Conservation (phyloP, 1,284 basidiomycete genomes). For the Trametes polyzona region DNA sequence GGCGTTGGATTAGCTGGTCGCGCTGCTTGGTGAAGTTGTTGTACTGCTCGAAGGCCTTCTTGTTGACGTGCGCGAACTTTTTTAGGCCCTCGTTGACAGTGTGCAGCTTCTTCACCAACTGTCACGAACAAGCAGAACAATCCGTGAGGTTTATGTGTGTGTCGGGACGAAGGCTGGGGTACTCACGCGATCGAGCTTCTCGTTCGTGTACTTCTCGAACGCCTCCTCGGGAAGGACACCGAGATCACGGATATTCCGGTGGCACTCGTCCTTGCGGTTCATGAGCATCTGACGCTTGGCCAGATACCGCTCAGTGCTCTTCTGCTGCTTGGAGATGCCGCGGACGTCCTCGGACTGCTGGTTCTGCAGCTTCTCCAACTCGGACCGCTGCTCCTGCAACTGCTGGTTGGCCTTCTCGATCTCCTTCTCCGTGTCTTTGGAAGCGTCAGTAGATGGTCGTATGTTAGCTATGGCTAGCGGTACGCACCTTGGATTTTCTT, state of each 20-base stretch:
- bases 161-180: too few relatives aligned
- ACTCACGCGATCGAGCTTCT: constrained; percentile 81
- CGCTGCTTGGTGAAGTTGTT: constrained; percentile 97
- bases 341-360: constrained; percentile 88
- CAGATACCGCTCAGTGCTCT: constrained; percentile 93
- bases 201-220: constrained; percentile 90
- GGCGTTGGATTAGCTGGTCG: constrained; percentile 85
- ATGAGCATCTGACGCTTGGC: constrained; percentile 88
- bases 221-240: constrained; percentile 98
- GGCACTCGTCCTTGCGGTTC: constrained; percentile 89
- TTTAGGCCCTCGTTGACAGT: constrained; percentile 91
- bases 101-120: constrained; percentile 92
- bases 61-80: constrained; percentile 98
- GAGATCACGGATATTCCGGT: constrained; percentile 92
- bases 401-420: constrained; percentile 67
- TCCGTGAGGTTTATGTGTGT: too few relatives aligned
- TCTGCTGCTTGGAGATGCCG: constrained; percentile 87
- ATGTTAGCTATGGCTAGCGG: constrained; percentile 1
- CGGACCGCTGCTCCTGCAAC: constrained; percentile 66
- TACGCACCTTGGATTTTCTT: constrained; percentile 67
- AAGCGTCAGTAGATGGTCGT: not conserved
- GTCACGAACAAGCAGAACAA: too few relatives aligned
- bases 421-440: constrained; percentile 69
- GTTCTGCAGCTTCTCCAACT: constrained; percentile 78
- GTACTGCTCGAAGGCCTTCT: constrained; percentile 99